Evolutionary conservation across 2,329 filamentous ascomycete species (phyloP), one percentile per base, ranked within the genome.

Genomic region (Aspergillus sp.): DNA sequence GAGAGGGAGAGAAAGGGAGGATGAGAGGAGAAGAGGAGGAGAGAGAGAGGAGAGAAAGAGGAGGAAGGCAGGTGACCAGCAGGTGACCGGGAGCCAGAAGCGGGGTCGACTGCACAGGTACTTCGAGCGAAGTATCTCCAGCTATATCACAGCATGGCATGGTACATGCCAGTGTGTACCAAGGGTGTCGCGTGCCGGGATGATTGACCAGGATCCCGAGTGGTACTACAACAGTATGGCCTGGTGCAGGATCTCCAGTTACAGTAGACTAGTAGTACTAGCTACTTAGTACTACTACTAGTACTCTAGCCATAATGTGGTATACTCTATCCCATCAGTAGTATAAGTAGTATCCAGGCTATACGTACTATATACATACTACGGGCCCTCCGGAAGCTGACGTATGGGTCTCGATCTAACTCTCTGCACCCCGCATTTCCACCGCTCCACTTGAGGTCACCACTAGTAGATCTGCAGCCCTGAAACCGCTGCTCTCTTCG

Each of bases 341-440:
- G n/a, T n/a, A n/a, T n/a, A n/a, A n/a, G n/a, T n/a, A n/a, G n/a
- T 22, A 22, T 22, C 19, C 10, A 22, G 19, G 19, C 10, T 6
- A 6, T 22, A 22, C 10, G 10, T 22, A 6, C 5, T 22, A 22
- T 22, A 22, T 5, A 10, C 10, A 22, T 22, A 22, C 19, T 22
- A 22, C 51, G 50, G 48, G 37, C 41, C 16, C 29, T 36, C 42
- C 51, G 50, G 52, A 53, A 24, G 34, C 41, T 55, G 52, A 54
- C 51, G 52, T 55, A 47, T 46, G 48, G 35, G 45, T n/a, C n/a
- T n/a, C n/a, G n/a, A n/a, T n/a, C n/a, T n/a, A n/a, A n/a, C n/a
- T n/a, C n/a, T n/a, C 51, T 55, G 53, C 53, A 57, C 53, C 53
- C 53, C 53, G 53, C 53, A 57, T 55, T 57, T 43, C 40, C 45